Percentiles rank a stretch among this genome's conserved stretches.
phyloP scores from a whole-genome alignment of 441 rosid species.

The Raphanus hybrid region DNA sequence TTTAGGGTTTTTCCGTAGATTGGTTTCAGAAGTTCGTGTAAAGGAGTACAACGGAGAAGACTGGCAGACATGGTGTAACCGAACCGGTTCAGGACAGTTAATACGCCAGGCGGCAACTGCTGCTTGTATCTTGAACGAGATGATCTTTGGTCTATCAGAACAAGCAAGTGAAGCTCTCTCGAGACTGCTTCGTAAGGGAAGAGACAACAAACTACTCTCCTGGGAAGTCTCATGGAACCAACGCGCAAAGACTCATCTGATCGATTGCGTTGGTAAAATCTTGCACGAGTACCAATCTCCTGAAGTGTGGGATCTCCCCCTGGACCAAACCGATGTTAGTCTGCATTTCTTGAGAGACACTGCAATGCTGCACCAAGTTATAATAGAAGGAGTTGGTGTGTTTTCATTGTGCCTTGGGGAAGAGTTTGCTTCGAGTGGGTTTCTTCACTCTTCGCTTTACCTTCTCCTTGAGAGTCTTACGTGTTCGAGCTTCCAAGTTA shows the following conservation, averaged over 20 bases:
- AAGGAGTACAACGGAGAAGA: slow-evolving; percentile 72
- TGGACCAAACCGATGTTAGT: slow-evolving; percentile 53
- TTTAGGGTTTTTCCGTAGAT: slow-evolving; percentile 60
- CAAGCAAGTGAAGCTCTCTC: slow-evolving; percentile 58
- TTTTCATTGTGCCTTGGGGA: slow-evolving; percentile 77
- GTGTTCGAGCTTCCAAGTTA: slow-evolving; percentile 73
- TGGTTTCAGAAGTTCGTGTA: slow-evolving; percentile 77
- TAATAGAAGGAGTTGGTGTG: slow-evolving; percentile 79
- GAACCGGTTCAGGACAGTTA: slow-evolving; percentile 81
- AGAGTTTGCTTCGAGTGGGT: slow-evolving; percentile 82
- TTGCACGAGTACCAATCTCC: slow-evolving; percentile 86
- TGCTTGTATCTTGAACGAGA: slow-evolving; percentile 85
- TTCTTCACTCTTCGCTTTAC: slow-evolving; percentile 90
- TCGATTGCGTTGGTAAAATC: slow-evolving; percentile 83
- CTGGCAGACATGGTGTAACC: slow-evolving; percentile 87
- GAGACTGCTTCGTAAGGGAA: slow-evolving; percentile 52
- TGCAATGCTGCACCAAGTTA: slow-evolving; percentile 86
- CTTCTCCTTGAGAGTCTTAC: slow-evolving; percentile 86
- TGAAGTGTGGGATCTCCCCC: slow-evolving; percentile 90
- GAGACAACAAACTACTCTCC: slow-evolving; percentile 44
- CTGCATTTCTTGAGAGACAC: slow-evolving; percentile 72
- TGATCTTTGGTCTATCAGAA: slow-evolving; percentile 83
- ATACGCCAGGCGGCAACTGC: slow-evolving; percentile 88
- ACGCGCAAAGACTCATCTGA: slow-evolving; percentile 55
- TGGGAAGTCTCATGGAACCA: slow-evolving; percentile 68